Evolutionary conservation across 108 stramenopile genomes (phyloP).

Genomic region (Mediolabrus comicus): DNA sequence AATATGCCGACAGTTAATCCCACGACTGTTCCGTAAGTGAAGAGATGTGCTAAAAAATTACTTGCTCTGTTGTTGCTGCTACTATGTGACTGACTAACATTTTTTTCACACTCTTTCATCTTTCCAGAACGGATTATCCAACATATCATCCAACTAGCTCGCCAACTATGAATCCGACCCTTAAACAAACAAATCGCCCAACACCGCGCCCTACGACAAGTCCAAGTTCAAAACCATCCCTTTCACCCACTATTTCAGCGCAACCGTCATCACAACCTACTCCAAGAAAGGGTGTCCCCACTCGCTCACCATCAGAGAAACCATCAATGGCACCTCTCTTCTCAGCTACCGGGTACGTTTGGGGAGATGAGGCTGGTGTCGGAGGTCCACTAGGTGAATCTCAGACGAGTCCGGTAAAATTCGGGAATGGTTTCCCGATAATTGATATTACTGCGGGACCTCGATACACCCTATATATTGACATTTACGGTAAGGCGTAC

Average conservation of each 20-base stretch:
- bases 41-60: too few species aligned
- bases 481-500: constrained; percentile 17
- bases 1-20: background rate
- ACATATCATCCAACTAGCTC: background rate
- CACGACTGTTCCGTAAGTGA: background rate
- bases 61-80: background rate
- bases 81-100: background rate
- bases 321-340: background rate
- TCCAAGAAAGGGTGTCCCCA: background rate
- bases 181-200: background rate
- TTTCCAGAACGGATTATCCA: background rate
- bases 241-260: too few species aligned
- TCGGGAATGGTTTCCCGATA: background rate
- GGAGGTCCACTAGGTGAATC: background rate
- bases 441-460: constrained; percentile 15
- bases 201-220: background rate
- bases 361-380: background rate
- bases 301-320: background rate
- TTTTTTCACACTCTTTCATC: background rate
- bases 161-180: background rate
- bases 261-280: background rate
- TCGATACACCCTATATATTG: constrained; percentile 19
- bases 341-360: background rate
- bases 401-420: background rate
- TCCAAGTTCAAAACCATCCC: background rate